Evolutionary conservation across 345 rosid genomes (phyloP), one percentile per base, ranked within the genome.

Genomic region (Rhodamnia argentea): DNA sequence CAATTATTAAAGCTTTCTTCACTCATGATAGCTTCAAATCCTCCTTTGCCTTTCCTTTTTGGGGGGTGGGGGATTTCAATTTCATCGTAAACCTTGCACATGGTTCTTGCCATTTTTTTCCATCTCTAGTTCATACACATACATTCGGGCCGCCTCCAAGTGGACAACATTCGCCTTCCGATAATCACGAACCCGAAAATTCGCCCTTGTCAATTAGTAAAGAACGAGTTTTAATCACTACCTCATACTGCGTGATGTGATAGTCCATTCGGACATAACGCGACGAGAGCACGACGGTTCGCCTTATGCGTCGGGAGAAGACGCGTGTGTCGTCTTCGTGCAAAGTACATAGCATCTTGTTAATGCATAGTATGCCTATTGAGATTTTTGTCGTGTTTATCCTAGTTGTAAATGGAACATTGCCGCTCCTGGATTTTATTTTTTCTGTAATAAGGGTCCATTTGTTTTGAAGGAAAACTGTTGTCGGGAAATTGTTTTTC

Each of bases 1-100:
- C 78, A 70, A 70, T 70, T 32, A 70, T 70, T 70, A 70, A 70
- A 70, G 78, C 78, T 70, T 70, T 32, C 24, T 32, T 70, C 78
- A 1, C 47, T 32, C 78, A 18, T 70, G 78, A 70, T 70, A 47
- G 18, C 78, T 70, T 70, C 78, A 32, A 32, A 70, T 70, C 78
- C 78, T 32, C 78, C 32, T 9, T 9, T 32, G 78, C 47, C 78
- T 70, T 70, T 62, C 15, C 40, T 1, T 60, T 64, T 0, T 1
- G 1, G 23, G 76, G 70, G 37, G 1, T 12, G 76, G 70, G 37
- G 76, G 42, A 64, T 29, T 64, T 29, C 42, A 64, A 64, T 64
- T 22, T 15, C 76, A 0, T 64, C 1, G 23, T 15, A 4, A 29
- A 37, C 40, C 70, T 62, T 1, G 16, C 75, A 27, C 75, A 29